Conservation (phyloP, 2,329 filamentous ascomycete species). For the Colletotrichum ledebouriae region DNA sequence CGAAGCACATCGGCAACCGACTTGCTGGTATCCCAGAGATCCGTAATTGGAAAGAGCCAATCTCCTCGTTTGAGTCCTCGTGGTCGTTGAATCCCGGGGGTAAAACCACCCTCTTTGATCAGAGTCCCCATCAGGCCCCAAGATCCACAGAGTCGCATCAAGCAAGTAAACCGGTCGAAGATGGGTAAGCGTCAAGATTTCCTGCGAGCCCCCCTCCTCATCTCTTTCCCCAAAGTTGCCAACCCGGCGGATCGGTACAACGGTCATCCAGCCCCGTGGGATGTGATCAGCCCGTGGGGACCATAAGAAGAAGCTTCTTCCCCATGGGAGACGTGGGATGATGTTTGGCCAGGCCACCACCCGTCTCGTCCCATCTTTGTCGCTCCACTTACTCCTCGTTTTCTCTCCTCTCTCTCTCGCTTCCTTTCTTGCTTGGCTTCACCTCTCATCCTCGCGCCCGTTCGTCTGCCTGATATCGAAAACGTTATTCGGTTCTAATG, state of each 20-base stretch:
- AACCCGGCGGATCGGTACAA: conserved; percentile 35
- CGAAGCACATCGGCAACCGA: conserved; percentile 3
- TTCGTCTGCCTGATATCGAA: conserved; percentile 31
- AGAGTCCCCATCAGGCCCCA: conserved; percentile 4
- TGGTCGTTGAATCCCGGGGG: conserved; percentile 22
- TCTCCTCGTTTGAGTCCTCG: background rate
- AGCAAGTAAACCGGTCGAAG: conserved; percentile 15
- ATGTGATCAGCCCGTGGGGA: conserved; percentile 41
- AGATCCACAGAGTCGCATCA: conserved; percentile 28
- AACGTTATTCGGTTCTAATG: conserved; percentile 46
- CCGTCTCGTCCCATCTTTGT: conserved; percentile 26
- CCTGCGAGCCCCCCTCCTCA: conserved; percentile 14
- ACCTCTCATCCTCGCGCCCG: background rate
- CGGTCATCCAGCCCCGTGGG: conserved; percentile 36
- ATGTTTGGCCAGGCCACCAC: conserved; percentile 33
- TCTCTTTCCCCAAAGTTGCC: conserved; percentile 32
- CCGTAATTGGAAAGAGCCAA: conserved; percentile 30
- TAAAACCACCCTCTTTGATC: conserved; percentile 17
- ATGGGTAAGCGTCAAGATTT: conserved; percentile 42
- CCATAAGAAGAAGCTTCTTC: conserved; percentile 43
- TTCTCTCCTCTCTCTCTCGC: background rate
- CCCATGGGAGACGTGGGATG: conserved; percentile 40
- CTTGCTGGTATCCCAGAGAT: conserved; percentile 27
- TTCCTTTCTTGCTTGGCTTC: conserved; percentile 8
- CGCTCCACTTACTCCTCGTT: conserved; percentile 22